Evolutionary conservation across 306 rosid species (phyloP).

Genomic region (Hippophae rhamnoides): DNA sequence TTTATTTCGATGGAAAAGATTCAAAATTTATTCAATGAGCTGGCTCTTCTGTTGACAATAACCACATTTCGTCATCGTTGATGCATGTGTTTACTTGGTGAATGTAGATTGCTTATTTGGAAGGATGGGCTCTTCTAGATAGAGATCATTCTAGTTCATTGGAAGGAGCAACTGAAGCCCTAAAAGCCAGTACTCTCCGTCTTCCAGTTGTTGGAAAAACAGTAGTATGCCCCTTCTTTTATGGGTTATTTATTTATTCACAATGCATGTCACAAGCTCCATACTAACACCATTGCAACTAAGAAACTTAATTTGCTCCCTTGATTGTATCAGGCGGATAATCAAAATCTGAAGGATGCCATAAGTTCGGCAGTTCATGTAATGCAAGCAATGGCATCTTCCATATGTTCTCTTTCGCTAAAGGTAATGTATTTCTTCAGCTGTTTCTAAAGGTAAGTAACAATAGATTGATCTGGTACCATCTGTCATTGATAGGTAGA

Average conservation of each 20-base stretch:
- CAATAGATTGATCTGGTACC: not conserved
- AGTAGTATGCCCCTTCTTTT: constrained; percentile 38
- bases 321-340: constrained; percentile 58
- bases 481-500: constrained; percentile 49
- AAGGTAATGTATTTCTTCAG: constrained; percentile 40
- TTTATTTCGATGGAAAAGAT: too few relatives aligned
- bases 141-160: constrained; percentile 82
- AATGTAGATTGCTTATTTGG: constrained; percentile 69
- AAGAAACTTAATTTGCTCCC: constrained; percentile 10
- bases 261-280: constrained; percentile 1
- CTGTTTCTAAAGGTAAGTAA: not conserved
- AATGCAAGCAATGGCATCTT: constrained; percentile 92
- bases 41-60: constrained; percentile 8
- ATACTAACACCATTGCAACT: not conserved
- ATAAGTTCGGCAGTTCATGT: constrained; percentile 92
- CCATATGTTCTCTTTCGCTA: constrained; percentile 65
- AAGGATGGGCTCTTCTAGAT: constrained; percentile 89
- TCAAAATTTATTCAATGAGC: too few relatives aligned
- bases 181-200: constrained; percentile 96
- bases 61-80: constrained; percentile 7
- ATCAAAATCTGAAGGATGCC: constrained; percentile 84
- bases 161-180: constrained; percentile 97
- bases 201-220: constrained; percentile 92
- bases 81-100: constrained; percentile 24
- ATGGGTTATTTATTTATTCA: constrained; percentile 6